These are phyloP conservation scores for Leccinum griseonigrum DNA, from an alignment of 1,284 basidiomycete species.

Conservation along the genomic window DNA sequence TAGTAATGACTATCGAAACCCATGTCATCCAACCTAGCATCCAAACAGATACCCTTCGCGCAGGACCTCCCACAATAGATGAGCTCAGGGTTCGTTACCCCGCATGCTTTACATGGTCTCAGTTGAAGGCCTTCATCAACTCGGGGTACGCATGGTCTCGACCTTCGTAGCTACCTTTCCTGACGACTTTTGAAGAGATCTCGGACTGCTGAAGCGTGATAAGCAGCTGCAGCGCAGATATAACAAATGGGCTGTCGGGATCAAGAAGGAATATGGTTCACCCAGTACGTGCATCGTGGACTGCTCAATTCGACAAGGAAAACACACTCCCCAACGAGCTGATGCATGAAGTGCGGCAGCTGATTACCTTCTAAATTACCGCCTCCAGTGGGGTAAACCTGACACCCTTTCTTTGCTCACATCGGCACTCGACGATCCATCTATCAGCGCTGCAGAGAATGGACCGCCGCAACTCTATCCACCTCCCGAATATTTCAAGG, in stretches of 20 bases:
- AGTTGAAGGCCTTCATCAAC: slow-evolving; percentile 73
- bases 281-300: slow-evolving; percentile 43
- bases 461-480: slow-evolving; percentile 16
- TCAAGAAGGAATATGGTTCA: slow-evolving; percentile 62
- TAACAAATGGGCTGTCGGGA: slow-evolving; percentile 52
- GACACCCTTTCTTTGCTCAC: slow-evolving; percentile 57
- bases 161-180: not conserved
- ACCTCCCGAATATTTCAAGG: slow-evolving; percentile 58
- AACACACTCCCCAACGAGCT: not conserved
- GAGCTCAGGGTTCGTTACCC: slow-evolving; percentile 69
- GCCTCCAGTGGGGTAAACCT: slow-evolving; percentile 71
- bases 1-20: slow-evolving; percentile 26
- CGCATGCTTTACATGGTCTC: slow-evolving; percentile 69
- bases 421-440: slow-evolving; percentile 38
- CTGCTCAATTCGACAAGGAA: not conserved
- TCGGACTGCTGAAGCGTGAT: slow-evolving; percentile 75
- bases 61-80: slow-evolving; percentile 62
- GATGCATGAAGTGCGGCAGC: slow-evolving; percentile 39
- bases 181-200: slow-evolving; percentile 48
- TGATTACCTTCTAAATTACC: slow-evolving; percentile 61
- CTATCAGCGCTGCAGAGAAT: slow-evolving; percentile 4
- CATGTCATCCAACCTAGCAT: not conserved
- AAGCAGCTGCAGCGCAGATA: slow-evolving; percentile 65
- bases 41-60: slow-evolving; percentile 4
- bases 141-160: slow-evolving; percentile 52